Evolutionary conservation across 768 basidiomycete species (phyloP), one percentile per base, ranked within the genome.

Genomic region (Tubosaeta sp.): DNA sequence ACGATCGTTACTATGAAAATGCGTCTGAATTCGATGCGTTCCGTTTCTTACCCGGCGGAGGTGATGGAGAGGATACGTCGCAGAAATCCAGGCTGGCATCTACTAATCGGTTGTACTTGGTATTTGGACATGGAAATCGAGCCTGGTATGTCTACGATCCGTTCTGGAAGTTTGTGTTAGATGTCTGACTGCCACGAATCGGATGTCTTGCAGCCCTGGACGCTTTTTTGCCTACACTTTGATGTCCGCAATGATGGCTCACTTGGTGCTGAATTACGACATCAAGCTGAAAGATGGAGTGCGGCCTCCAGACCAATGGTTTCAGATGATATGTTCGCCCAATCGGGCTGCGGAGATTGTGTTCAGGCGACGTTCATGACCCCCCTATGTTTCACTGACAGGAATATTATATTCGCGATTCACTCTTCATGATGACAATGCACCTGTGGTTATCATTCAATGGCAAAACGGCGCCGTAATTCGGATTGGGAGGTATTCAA

Each of bases 1-100:
- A 80, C 52, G 64, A 65, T n/a, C 63, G 62, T 14, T 57, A 67
- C 18, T 83, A 80, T 55, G 53, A 63, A n/a, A 67, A 76, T 44
- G 64, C 81, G 0, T 57, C 65, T 25, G 60, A 63, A 36, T 78
- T 78, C 35, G 65, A 74, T 25, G 68, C 74, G 1, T 73, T 73
- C 48, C 66, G 76, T 14, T 79, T 76, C 58, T 51, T 66, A 21
- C 50, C 65, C n/a, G 54, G 59, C 48, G 57, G 52, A n/a, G n/a
- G n/a, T n/a, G 62, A 61, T 29, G 65, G 49, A 14, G 62, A 63
- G 14, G 65, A 59, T 14, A 36, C 56, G 25, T 35, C 24, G 52
- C 63, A 53, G 44, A 66, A 58, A 52, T 58, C 67, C 27, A 67
- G 67, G 46, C 58, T 61, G 58, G 64, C 46, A 45, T 65, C 53